A percentile compares a stretch with the other conserved stretches of the same genome.
Evolutionary conservation across 352 stramenopile species (phyloP).

Genomic region (Thalassiosira livingstoniorum): DNA sequence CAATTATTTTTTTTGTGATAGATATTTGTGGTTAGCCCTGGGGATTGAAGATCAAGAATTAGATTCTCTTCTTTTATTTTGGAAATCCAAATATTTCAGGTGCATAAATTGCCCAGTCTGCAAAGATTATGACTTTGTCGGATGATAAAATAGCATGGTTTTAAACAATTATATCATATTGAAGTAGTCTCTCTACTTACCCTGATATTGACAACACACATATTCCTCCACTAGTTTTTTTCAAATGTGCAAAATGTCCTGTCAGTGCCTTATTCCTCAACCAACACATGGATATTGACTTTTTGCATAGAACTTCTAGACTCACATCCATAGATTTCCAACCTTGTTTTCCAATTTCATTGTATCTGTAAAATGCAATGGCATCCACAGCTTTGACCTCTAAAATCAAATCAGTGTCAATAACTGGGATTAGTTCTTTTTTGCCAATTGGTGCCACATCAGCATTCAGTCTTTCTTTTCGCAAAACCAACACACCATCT

Average conservation of each 20-base stretch:
- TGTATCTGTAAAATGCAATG: slow-evolving; percentile 66
- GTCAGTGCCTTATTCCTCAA: slow-evolving; percentile 45
- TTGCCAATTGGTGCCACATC: slow-evolving; percentile 28
- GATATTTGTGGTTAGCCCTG: no score
- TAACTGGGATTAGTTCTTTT: not conserved
- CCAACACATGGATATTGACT: slow-evolving; percentile 65
- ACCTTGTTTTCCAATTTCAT: slow-evolving; percentile 39
- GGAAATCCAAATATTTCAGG: no score
- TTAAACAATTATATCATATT: no score
- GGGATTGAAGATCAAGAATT: no score
- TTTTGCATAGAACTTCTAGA: slow-evolving; percentile 38
- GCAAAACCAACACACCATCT: slow-evolving; percentile 37
- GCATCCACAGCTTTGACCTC: slow-evolving; percentile 55
- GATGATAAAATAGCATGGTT: no score
- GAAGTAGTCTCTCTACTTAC: no score
- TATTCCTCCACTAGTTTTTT: slow-evolving; percentile 35
- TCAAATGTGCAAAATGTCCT: slow-evolving; percentile 36
- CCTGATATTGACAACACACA: not conserved
- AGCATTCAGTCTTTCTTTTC: slow-evolving; percentile 26
- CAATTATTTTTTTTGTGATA: no score
- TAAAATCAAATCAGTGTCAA: slow-evolving; percentile 27
- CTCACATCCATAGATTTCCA: slow-evolving; percentile 36
- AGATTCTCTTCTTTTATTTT: no score
- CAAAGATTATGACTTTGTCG: no score
- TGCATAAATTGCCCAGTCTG: no score